Evolutionary conservation across 2,329 filamentous ascomycete genomes (phyloP), one percentile per base, ranked within the genome.

Genomic region (Falciphora oryzae): DNA sequence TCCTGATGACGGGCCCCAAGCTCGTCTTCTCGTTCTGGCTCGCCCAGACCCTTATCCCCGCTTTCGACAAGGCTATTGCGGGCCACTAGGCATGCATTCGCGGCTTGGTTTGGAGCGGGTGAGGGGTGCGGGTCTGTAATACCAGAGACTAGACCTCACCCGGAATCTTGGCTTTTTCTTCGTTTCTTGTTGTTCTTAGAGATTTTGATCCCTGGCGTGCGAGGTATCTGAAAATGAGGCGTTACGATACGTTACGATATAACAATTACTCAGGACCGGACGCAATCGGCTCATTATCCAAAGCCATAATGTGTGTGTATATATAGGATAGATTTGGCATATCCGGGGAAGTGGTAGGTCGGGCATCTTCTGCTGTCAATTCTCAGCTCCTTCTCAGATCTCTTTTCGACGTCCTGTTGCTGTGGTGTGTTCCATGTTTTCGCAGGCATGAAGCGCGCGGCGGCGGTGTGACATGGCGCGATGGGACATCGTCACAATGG

Each of bases 11-110:
- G 22, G 96, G 95, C 29, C 95, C 95, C 68, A 99, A 99, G 86
- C 85, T 99, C 67, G 95, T 98, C 68, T 99, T 99, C 83, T 97
- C 93, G 67, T 99, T 99, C 88, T 99, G 95, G 95, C 87, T 99
- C 75, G 95, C 95, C 65, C 95, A 99, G 83, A 98, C 95, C 35
- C 83, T 99, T 73, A 99, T 99, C 75, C 95, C 95, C 63, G 90
- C 93, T 56, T 98, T 98, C 77, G 91, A 87, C 71, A 75, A 71
- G 65, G 78, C 78, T 68, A 71, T 84, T 65, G 70, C 70, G 6
- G 64, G 74, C 73, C 56, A 56, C 28, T 66, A 28, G 27, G 56
- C 28, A 28, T 53, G 56, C 28, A 28, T 53, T 25, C 44, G 44
- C 44, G 6, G n/a, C n/a, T n/a, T 53, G 6, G 44, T n/a, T 53